Evolutionary conservation across 2,329 filamentous ascomycete species (phyloP).

Genomic region (Colletotrichum theobromicola): DNA sequence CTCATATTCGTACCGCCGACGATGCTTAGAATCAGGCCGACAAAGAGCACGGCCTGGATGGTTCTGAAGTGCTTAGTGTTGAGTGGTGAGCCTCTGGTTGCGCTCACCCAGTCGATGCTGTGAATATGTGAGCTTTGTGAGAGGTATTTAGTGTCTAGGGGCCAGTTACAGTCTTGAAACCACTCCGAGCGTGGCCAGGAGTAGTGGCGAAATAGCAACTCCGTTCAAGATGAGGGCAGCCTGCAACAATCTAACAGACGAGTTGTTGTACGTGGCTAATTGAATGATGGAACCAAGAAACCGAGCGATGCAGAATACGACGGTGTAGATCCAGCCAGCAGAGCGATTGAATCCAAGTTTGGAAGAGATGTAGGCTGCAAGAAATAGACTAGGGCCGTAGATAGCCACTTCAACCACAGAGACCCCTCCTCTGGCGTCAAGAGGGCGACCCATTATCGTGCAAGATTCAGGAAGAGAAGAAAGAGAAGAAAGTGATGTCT

Average conservation of each 20-base stretch:
- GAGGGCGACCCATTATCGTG: neutral
- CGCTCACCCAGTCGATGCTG: neutral
- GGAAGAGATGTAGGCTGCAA: neutral
- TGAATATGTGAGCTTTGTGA: neutral
- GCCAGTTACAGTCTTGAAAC: neutral
- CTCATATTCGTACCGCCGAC: neutral
- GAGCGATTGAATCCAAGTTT: neutral
- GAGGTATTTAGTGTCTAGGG: neutral
- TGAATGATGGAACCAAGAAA: neutral
- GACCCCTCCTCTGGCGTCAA: neutral
- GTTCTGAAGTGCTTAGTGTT: neutral
- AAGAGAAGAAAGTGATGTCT: neutral
- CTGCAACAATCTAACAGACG: neutral
- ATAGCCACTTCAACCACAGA: neutral
- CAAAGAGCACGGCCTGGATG: neutral
- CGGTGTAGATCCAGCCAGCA: neutral
- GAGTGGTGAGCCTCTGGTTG: neutral
- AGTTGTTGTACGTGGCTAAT: neutral
- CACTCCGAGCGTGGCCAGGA: neutral
- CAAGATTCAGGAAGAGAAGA: neutral
- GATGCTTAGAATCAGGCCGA: neutral
- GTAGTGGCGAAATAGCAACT: neutral
- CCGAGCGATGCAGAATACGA: neutral
- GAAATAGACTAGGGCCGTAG: neutral
- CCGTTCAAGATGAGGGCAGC: neutral